phyloP scores from a whole-genome alignment of 495 filamentous ascomycete species.

The Aspergillus hancockii region DNA sequence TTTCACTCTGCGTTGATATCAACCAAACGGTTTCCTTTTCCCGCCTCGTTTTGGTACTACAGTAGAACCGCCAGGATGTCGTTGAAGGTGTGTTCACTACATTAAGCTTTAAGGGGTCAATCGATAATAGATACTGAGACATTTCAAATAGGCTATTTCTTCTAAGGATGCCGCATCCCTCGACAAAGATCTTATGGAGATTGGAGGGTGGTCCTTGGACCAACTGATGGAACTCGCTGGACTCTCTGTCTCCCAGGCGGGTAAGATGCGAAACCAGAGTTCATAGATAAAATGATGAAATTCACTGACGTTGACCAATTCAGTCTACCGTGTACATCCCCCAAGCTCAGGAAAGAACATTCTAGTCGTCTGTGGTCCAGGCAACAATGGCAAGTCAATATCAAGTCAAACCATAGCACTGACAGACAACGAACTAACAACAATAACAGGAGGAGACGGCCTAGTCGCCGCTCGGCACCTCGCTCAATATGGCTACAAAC shows the following conservation, averaged over 20 bases:
- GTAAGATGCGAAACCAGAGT: constrained; percentile 40
- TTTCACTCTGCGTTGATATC: constrained; percentile 19
- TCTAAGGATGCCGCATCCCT: constrained; percentile 85
- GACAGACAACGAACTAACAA: constrained; percentile 5
- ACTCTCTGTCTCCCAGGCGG: constrained; percentile 88
- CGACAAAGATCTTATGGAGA: constrained; percentile 91
- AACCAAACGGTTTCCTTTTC: constrained; percentile 11
- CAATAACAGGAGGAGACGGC: constrained; percentile 77
- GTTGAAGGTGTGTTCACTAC: constrained; percentile 33
- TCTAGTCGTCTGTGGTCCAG: constrained; percentile 88
- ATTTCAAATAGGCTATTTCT: constrained; percentile 68
- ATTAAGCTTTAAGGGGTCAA: not conserved
- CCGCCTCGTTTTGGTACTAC: constrained; percentile 26
- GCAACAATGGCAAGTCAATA: constrained; percentile 75
- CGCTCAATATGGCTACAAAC: constrained; percentile 89
- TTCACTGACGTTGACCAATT: not conserved
- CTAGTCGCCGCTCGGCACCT: constrained; percentile 94
- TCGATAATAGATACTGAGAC: constrained; percentile 1
- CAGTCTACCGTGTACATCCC: constrained; percentile 85
- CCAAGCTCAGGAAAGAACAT: constrained; percentile 68
- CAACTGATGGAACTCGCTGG: constrained; percentile 98
- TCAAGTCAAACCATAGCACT: not conserved
- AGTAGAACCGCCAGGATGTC: constrained; percentile 40
- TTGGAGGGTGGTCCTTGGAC: constrained; percentile 89
- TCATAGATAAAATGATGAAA: not conserved